Base-by-base conservation (phyloP, 2,329 filamentous ascomycete genomes). In the Pestalotiopsis fici region DNA sequence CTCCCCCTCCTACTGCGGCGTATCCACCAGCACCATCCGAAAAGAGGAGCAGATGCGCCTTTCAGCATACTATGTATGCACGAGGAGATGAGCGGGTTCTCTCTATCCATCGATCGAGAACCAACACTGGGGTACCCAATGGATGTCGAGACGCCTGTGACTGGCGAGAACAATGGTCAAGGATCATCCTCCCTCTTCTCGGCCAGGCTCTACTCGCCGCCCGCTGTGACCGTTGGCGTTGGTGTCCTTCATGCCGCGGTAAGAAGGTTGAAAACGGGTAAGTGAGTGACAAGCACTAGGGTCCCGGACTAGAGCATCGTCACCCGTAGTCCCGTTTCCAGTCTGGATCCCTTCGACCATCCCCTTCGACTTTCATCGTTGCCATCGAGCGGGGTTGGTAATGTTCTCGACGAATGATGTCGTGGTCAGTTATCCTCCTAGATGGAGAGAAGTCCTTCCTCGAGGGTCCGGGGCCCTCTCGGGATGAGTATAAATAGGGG, bases 401-500 rank as follows among this genome's bases (percentile, higher is more conserved):
- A 71, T 69, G 68, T 68, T 70, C 70, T 73, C 68, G 71, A 72
- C 73, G 71, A 75, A 78, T 73, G 69, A 76, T 74, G 74, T 78
- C 73, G 39, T 71, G 68, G 67, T 54, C 66, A 69, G 66, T 70
- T 71, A 73, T 74, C 71, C 71, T 63, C 57, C 63, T 66, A 68
- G 61, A 59, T 64, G 65, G 62, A 67, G 65, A 75, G 74, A 72
- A 68, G 72, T 71, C 75, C 75, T 71, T 74, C 74, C 73, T 70
- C 73, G 69, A 69, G 68, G 63, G 68, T 59, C 68, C 69, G 27
- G 71, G 71, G 65, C 68, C 57, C 64, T 67, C 50, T 62, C 63
- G 28, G 67, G 77, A 87, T 83, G 87, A 84, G 82, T 90, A 91
- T 91, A 91, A 91, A 90, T 89, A 81, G 86, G 79, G 77, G 76